Percentiles rank a stretch among this genome's conserved stretches.
These are phyloP conservation scores for Vitis rotundifolia DNA, from an alignment of 164 flowering plant genomes.

Conservation along the genomic window DNA sequence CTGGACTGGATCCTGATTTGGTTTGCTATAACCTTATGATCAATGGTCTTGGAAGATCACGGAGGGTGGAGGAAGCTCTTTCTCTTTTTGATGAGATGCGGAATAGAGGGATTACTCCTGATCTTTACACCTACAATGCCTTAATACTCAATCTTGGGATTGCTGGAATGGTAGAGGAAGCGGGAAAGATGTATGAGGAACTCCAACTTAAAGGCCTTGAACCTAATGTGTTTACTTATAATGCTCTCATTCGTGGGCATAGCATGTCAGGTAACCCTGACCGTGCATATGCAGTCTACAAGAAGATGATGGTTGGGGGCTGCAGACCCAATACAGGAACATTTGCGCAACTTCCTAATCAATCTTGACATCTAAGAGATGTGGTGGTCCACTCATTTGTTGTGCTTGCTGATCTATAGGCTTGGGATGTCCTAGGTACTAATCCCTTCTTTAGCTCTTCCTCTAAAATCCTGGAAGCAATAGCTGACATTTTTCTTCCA, in stretches of 20 bases:
- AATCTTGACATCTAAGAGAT: conserved; percentile 18
- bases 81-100: conserved; percentile 70
- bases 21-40: conserved; percentile 82
- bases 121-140: conserved; percentile 77
- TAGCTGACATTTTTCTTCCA: not conserved
- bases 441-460: no score
- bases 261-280: conserved; percentile 67
- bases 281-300: conserved; percentile 71
- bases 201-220: conserved; percentile 61
- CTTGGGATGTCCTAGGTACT: not conserved
- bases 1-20: conserved; percentile 73
- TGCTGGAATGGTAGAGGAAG: conserved; percentile 77
- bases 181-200: conserved; percentile 68
- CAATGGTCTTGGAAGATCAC: conserved; percentile 69
- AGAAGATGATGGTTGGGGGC: conserved; percentile 83
- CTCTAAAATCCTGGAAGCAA: not conserved
- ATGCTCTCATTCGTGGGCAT: conserved; percentile 83
- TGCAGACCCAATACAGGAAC: conserved; percentile 85
- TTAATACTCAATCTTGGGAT: conserved; percentile 76
- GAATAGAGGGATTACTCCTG: conserved; percentile 58
- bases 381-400: not conserved
- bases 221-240: conserved; percentile 84
- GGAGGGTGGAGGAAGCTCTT: conserved; percentile 73
- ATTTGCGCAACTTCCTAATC: conserved; percentile 85
- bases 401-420: not conserved